A percentile compares a stretch with the other conserved stretches of the same genome.
phyloP scores from a whole-genome alignment of 495 filamentous ascomycete genomes.

The Neurospora tetrasperma region DNA sequence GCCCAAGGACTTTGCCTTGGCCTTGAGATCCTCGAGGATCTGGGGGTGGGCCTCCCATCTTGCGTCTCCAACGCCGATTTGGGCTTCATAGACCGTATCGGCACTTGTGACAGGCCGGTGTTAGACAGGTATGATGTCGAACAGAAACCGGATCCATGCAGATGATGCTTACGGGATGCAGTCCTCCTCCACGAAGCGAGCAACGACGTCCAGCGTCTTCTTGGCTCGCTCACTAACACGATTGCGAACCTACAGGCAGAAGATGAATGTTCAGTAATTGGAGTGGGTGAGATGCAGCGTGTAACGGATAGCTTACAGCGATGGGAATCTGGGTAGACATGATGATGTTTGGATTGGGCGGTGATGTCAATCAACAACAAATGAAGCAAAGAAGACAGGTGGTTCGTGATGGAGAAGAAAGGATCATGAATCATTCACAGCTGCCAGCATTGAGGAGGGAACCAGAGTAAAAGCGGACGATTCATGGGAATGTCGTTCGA shows the following conservation, averaged over 20 bases:
- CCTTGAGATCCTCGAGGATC: constrained; percentile 81
- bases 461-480: background rate
- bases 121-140: constrained; percentile 4
- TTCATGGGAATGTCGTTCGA: background rate
- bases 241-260: constrained; percentile 31
- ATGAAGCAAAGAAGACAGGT: background rate
- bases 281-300: background rate
- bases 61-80: constrained; percentile 62
- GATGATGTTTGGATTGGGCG: background rate
- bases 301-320: constrained; percentile 41
- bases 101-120: constrained; percentile 32
- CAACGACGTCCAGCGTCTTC: constrained; percentile 59
- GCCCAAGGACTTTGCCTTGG: constrained; percentile 70
- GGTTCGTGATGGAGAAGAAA: background rate
- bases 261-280: constrained; percentile 17
- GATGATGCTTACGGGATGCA: constrained; percentile 57
- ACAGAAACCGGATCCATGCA: constrained; percentile 10
- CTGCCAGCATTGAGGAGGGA: background rate
- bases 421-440: background rate
- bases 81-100: constrained; percentile 65
- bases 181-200: constrained; percentile 94
- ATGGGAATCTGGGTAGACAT: constrained; percentile 61
- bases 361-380: background rate
- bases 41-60: constrained; percentile 70
- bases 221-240: constrained; percentile 72